phyloP scores from a whole-genome alignment of 192 early-diverging fungal species.

The Coemansia sp. region DNA sequence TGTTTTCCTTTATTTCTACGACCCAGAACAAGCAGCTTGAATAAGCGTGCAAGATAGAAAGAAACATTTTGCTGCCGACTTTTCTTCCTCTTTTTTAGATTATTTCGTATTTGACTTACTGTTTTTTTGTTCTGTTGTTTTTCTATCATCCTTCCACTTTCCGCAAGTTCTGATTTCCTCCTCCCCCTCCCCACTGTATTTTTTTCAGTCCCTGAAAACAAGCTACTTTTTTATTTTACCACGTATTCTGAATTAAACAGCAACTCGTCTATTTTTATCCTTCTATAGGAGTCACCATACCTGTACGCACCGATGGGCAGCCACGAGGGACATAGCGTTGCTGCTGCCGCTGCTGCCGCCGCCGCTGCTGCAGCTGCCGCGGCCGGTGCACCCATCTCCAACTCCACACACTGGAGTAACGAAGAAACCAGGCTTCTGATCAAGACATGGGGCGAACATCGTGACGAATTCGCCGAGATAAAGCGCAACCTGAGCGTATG shows the following conservation, averaged over 20 bases:
- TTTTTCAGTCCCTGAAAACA: background rate
- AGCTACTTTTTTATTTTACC: background rate
- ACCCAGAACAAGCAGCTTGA: background rate
- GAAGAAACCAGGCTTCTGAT: slow-evolving; percentile 51
- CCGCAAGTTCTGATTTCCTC: background rate
- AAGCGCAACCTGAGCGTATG: slow-evolving; percentile 55
- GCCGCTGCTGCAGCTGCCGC: slow-evolving; percentile 7
- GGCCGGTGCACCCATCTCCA: slow-evolving; percentile 15
- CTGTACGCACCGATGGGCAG: slow-evolving; percentile 24
- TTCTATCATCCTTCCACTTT: slow-evolving; percentile 2
- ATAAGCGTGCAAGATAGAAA: background rate
- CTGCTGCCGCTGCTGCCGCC: slow-evolving; percentile 28
- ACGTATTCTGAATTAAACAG: too few relatives aligned
- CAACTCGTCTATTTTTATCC: background rate
- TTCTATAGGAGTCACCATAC: slow-evolving; percentile 14
- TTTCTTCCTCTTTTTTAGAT: background rate
- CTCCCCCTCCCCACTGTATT: background rate
- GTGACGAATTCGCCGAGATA: slow-evolving; percentile 55
- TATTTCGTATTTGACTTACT: background rate
- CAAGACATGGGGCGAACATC: slow-evolving; percentile 51
- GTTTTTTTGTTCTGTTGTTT: background rate
- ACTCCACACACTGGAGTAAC: slow-evolving; percentile 57
- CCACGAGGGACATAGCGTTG: slow-evolving; percentile 15
- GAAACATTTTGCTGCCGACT: background rate
- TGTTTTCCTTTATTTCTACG: too few relatives aligned